Base-by-base conservation (phyloP, 306 rosid genomes). In the Medicago lupulina region DNA sequence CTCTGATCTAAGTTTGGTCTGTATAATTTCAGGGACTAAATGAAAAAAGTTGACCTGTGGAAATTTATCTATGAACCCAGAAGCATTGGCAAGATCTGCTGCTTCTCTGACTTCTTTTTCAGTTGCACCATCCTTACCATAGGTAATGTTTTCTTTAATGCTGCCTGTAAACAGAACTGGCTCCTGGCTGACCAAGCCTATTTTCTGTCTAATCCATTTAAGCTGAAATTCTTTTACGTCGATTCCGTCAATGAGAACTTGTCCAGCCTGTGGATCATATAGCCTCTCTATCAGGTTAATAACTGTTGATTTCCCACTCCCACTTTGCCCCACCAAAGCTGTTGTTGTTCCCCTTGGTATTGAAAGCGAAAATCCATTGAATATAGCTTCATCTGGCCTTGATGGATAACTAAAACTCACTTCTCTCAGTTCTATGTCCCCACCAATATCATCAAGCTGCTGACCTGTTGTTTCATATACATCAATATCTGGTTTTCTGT, bases 301-400 rank as follows among this genome's bases (percentile, higher is more conserved):
- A 12, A 93, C 91, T 2, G 98, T 89, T 9, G 98, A 90, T 67
- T 93, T 93, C 4, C 98, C 98, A 78, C 98, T 90, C 19, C 96
- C 98, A 60, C 98, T 93, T 62, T 93, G 85, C 36, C 97, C 97
- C 25, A 93, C 96, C 84, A 93, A 83, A 74, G 98, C 96, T 49
- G 81, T 80, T 12, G 86, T 87, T 34, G 81, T 67, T 10, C 94
- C 94, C 6, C 90, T 84, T 6, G 87, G 86, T 71, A 87, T 78
- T 31, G 81, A 34, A 21, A 87, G 82, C 18, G 87, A 85, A 80
- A 89, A 87, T 43, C 85, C 77, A 70, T 66, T 75, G 79, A 85
- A 85, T 64, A 85, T 75, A 47, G 64, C 71, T 64, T 87, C 91
- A 18, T 87, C 86, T 2, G 91, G 91, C 71, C 97, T 90, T 21